These are phyloP conservation scores for Carex parvula DNA, from an alignment of 176 grass and related monocot genomes.

Conservation along the genomic window DNA sequence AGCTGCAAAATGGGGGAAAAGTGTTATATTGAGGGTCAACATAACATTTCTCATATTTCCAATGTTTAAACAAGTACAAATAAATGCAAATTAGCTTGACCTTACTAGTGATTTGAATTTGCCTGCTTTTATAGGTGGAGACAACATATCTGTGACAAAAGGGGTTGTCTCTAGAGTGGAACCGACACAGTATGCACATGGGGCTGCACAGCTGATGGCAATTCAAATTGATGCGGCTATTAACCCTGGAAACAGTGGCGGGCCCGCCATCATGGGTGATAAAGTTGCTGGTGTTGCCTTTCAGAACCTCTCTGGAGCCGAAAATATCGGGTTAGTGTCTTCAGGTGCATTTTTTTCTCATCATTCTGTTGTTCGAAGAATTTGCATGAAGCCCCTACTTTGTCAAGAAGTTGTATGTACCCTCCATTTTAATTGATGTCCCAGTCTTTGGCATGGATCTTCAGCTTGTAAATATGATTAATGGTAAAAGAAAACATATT, in stretches of 20 bases:
- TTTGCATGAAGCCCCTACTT: neutral
- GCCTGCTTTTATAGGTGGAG: constrained; percentile 50
- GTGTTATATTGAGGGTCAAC: neutral
- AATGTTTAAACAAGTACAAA: neutral
- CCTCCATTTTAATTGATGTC: constrained; percentile 21
- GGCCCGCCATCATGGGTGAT: constrained; percentile 93
- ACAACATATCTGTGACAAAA: constrained; percentile 99
- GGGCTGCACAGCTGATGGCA: constrained; percentile 89
- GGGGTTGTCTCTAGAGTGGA: constrained; percentile 97
- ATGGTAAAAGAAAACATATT: neutral
- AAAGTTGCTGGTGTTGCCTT: constrained; percentile 98
- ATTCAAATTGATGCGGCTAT: constrained; percentile 99
- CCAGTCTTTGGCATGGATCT: neutral
- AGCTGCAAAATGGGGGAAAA: neutral
- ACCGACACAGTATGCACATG: constrained; percentile 91
- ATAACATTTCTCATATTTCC: neutral
- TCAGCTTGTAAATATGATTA: neutral
- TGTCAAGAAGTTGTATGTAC: neutral
- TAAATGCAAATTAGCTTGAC: neutral
- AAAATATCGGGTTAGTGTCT: constrained; percentile 84
- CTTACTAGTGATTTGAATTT: neutral
- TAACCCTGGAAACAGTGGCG: constrained; percentile 94
- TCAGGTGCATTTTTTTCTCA: neutral
- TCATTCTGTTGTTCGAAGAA: neutral
- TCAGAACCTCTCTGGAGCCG: constrained; percentile 91